Evolutionary conservation across 805 yeast species (phyloP), one percentile per base, ranked within the genome.

Genomic region (Myxozyma mucilagina): DNA sequence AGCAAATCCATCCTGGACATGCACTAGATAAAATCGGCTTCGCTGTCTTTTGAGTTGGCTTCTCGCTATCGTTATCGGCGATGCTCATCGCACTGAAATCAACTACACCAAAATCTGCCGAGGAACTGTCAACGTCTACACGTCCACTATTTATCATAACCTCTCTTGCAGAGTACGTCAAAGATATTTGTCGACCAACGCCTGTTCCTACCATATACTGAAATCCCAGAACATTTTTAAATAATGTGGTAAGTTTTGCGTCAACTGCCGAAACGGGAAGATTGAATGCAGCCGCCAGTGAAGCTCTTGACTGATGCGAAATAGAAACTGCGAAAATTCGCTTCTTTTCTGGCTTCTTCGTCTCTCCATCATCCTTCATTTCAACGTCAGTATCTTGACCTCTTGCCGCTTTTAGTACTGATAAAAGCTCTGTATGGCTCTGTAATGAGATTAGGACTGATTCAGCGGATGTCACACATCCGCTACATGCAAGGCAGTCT

Each of bases 381-480:
- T 55, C 53, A 7, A 32, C 47, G 35, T 55, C 59, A 18, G 16
- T n/a, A n/a, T n/a, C n/a, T n/a, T n/a, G n/a, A n/a, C n/a, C 13
- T n/a, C 34, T 10, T 5, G 35, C 34, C 18, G 43, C 36, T 8
- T 39, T 43, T 35, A 62, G 47, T 10, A 62, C 58, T 9, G 66
- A 44, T 29, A 91, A 67, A 50, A 94, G 80, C 68, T 92, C 92
- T 24, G 82, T 83, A 68, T 92, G 96, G 42, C 96, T 89, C 72
- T 94, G 99, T 66, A 90, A 87, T 1, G 96, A 90, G 44, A 94
- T 87, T 49, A 94, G 76, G 6, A 94, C 90, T 64, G 93, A 97
- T 72, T 94, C 99, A n/a, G 97, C 96, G 4, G 97, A 89, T 0
- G 99, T 94, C 57, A 94, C 90, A 73, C 99, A 94, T 0, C 99